Evolutionary conservation across 1,139 yeast genomes (phyloP).

Genomic region (Ashbya aceris): DNA sequence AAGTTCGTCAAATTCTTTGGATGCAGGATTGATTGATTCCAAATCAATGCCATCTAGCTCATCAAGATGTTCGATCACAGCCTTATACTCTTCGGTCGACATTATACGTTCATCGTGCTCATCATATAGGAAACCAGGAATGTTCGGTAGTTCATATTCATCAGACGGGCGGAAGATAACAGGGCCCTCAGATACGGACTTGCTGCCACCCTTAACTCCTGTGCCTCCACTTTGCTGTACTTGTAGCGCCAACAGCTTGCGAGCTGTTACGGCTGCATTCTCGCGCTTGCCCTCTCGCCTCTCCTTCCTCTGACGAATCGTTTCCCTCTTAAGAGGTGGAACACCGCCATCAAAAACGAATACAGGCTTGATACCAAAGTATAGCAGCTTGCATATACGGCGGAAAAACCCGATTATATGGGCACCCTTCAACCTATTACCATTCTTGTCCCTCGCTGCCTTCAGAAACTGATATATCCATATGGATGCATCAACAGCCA

Average conservation of each 20-base stretch:
- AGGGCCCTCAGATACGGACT: conserved; percentile 6
- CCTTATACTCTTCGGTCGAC: conserved; percentile 62
- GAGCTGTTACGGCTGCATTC: conserved; percentile 67
- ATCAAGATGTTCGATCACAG: conserved; percentile 49
- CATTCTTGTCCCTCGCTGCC: conserved; percentile 84
- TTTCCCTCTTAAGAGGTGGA: conserved; percentile 70
- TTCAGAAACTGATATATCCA: conserved; percentile 97
- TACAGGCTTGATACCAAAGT: conserved; percentile 82
- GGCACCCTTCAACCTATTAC: conserved; percentile 66
- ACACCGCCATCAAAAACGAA: conserved; percentile 99
- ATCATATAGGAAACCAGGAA: conserved; percentile 39
- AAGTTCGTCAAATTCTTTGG: conserved; percentile 50
- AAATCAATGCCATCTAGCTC: conserved; percentile 65
- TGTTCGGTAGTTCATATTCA: conserved; percentile 77
- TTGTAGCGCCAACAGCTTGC: conserved; percentile 68
- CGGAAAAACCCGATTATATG: conserved; percentile 93
- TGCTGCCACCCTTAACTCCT: conserved; percentile 5
- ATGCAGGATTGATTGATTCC: conserved; percentile 60
- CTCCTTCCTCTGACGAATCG: conserved; percentile 61
- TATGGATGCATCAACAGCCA: conserved; percentile 97
- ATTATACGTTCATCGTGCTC: conserved; percentile 61
- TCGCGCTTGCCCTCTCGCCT: conserved; percentile 69
- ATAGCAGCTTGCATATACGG: conserved; percentile 81
- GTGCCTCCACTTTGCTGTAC: conserved; percentile 27
- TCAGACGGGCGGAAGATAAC: conserved; percentile 41